Conservation (phyloP, 1,139 yeast genomes). For the Blastobotrys capitulatus region DNA sequence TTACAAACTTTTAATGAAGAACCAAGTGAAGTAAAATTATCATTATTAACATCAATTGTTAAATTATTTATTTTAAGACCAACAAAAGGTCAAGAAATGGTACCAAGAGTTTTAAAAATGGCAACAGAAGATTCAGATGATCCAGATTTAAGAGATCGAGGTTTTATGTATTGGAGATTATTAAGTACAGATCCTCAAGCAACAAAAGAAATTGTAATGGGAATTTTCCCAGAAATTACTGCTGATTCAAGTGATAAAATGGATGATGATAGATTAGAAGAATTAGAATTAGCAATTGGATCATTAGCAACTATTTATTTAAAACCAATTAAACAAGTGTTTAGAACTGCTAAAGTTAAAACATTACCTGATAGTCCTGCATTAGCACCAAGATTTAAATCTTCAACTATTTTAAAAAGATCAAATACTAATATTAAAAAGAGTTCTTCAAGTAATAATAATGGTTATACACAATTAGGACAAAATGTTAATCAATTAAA, state of each 20-base stretch:
- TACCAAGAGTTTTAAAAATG: conserved; percentile 55
- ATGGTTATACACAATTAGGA: background rate
- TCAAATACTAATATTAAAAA: background rate
- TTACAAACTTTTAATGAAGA: conserved; percentile 52
- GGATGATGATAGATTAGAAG: conserved; percentile 68
- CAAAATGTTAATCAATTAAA: background rate
- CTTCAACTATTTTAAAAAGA: conserved; percentile 1
- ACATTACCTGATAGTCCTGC: conserved; percentile 60
- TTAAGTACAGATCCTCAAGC: conserved; percentile 45
- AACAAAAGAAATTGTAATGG: conserved; percentile 53
- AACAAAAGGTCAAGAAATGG: conserved; percentile 48
- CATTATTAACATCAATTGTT: conserved; percentile 68
- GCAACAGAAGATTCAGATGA: conserved; percentile 71
- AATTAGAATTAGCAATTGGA: conserved; percentile 77
- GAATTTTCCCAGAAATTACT: conserved; percentile 57
- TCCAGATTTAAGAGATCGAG: conserved; percentile 85
- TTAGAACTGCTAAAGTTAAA: conserved; percentile 58
- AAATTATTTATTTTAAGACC: conserved; percentile 62
- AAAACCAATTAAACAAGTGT: conserved; percentile 76
- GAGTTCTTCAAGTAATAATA: background rate
- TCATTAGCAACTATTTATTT: conserved; percentile 77
- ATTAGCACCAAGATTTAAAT: conserved; percentile 36
- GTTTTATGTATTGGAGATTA: conserved; percentile 79
- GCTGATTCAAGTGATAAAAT: conserved; percentile 66
- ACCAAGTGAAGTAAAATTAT: conserved; percentile 65